Percentiles rank a stretch among this genome's conserved stretches.
Conservation (phyloP, 208 protist genomes). For the Crithidia bombi region DNA sequence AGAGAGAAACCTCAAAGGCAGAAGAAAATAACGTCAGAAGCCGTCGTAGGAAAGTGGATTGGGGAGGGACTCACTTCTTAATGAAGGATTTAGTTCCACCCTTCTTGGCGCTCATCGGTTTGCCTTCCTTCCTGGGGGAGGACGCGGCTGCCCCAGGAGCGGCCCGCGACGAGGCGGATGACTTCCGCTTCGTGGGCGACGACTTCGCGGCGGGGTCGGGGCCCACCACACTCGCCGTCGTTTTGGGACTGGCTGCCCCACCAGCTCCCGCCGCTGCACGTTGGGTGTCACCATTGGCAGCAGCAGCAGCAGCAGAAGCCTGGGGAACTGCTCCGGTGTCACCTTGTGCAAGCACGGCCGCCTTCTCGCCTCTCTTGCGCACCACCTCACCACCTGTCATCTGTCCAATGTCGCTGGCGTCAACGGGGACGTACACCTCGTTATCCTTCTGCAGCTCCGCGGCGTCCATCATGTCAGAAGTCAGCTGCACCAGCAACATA, state of each 20-base stretch:
- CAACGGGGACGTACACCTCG: conserved; percentile 38
- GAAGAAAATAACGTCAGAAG: background rate
- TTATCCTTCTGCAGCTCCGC: conserved; percentile 47
- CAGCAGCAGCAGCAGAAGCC: background rate
- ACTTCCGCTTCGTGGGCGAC: background rate
- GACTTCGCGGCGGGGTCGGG: background rate
- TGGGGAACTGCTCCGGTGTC: background rate
- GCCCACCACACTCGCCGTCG: background rate
- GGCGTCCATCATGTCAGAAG: conserved; percentile 84
- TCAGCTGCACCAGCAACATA: conserved; percentile 90
- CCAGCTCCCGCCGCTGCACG: background rate
- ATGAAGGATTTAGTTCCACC: background rate
- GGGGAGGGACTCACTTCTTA: conserved; percentile 3
- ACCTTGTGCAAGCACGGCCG: background rate
- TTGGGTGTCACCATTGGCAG: background rate
- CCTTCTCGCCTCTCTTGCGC: conserved; percentile 46
- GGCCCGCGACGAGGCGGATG: background rate
- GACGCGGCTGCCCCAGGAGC: background rate
- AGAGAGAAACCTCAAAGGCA: conserved; percentile 10
- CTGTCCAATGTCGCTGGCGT: conserved; percentile 43
- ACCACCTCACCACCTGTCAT: conserved; percentile 63
- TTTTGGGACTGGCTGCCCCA: background rate
- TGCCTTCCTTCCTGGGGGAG: conserved; percentile 1
- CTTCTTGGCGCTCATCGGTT: conserved; percentile 3
- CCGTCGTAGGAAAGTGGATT: too few species aligned